These are phyloP conservation scores for Sugiyamaella marilandica DNA, from an alignment of 805 yeast genomes.

Conservation along the genomic window DNA sequence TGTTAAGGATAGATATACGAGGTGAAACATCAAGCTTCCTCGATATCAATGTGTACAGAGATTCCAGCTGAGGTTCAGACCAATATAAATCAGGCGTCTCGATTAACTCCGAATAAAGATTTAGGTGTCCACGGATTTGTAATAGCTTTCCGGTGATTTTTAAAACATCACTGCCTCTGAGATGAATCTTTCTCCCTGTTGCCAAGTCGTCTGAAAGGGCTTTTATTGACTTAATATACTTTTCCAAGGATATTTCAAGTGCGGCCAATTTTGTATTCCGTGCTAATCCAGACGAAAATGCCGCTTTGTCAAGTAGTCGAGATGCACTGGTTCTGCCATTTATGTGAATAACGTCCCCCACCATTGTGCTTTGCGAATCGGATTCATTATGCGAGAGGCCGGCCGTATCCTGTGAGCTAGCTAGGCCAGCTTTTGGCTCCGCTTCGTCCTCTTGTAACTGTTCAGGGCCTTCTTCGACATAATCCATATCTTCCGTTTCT, in stretches of 20 bases:
- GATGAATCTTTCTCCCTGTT: slow-evolving; percentile 48
- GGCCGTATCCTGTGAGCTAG: background rate
- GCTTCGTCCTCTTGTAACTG: background rate
- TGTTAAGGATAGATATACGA: slow-evolving; percentile 71
- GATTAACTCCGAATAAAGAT: slow-evolving; percentile 78
- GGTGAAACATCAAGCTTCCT: slow-evolving; percentile 69
- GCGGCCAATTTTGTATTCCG: slow-evolving; percentile 82
- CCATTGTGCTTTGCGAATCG: slow-evolving; percentile 39
- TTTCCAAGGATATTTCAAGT: slow-evolving; percentile 66
- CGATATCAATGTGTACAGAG: slow-evolving; percentile 66
- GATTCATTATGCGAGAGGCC: background rate
- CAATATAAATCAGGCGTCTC: slow-evolving; percentile 93
- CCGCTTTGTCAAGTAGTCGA: slow-evolving; percentile 69
- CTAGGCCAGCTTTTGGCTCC: background rate
- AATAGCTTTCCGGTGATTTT: slow-evolving; percentile 69
- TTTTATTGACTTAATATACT: slow-evolving; percentile 59
- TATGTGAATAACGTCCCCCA: slow-evolving; percentile 69
- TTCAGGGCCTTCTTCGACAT: slow-evolving; percentile 39
- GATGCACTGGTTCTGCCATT: slow-evolving; percentile 45
- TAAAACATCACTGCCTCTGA: slow-evolving; percentile 51
- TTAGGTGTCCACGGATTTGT: slow-evolving; percentile 73
- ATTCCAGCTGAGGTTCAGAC: slow-evolving; percentile 84
- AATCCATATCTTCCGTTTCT: slow-evolving; percentile 89
- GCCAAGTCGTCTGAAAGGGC: slow-evolving; percentile 62
- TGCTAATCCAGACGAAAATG: slow-evolving; percentile 83